Conservation (phyloP, 495 filamentous ascomycete genomes). For the Aspergillus nanangensis region DNA sequence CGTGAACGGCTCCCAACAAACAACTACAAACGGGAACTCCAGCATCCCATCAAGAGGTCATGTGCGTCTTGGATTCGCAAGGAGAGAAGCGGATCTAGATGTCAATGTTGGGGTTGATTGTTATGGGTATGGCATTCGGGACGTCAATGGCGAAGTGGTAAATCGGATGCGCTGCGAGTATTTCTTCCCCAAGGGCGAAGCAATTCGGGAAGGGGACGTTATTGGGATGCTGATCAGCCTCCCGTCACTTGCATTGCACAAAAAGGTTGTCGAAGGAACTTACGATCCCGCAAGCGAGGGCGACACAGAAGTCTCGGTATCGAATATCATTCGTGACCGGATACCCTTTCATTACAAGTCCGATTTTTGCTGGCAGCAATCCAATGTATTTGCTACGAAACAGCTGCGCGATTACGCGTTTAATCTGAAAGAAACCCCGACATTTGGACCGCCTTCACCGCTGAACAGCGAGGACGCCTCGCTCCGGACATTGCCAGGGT, state of each 20-base stretch:
- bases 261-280: constrained; percentile 78
- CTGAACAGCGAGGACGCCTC: constrained; percentile 65
- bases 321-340: constrained; percentile 88
- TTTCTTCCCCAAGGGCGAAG: constrained; percentile 72
- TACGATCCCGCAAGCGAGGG: constrained; percentile 78
- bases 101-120: constrained; percentile 93
- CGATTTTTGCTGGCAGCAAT: constrained; percentile 91
- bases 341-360: constrained; percentile 91
- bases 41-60: constrained; percentile 55
- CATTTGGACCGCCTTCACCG: constrained; percentile 50
- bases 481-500: constrained; percentile 79
- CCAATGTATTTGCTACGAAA: constrained; percentile 85
- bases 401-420: constrained; percentile 71
- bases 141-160: constrained; percentile 83
- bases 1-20: constrained; percentile 23
- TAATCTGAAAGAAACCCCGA: constrained; percentile 43
- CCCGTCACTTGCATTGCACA: constrained; percentile 77
- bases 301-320: constrained; percentile 19
- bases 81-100: constrained; percentile 86
- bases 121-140: constrained; percentile 92
- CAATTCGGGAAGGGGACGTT: constrained; percentile 78
- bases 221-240: constrained; percentile 92
- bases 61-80: constrained; percentile 84
- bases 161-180: constrained; percentile 89
- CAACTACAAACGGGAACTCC: constrained; percentile 26